Conservation (phyloP, 2,329 filamentous ascomycete species). For the Colletotrichum sp. region DNA sequence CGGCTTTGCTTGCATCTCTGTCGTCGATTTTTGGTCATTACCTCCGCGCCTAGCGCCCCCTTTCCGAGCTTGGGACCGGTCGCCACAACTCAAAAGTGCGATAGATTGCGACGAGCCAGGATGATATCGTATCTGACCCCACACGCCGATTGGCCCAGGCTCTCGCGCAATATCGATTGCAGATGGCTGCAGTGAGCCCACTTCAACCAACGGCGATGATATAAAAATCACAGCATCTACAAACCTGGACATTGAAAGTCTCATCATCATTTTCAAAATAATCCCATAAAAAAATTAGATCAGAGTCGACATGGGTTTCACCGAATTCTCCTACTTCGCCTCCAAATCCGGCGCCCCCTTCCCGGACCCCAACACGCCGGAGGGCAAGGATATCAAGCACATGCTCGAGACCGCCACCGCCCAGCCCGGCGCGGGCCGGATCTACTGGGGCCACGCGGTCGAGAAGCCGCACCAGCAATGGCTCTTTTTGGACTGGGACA, state of each 20-base stretch:
- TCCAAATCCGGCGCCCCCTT: constrained; percentile 22
- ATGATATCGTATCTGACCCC: background rate
- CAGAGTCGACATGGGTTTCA: constrained; percentile 14
- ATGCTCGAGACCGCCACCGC: constrained; percentile 22
- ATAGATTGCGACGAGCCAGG: background rate
- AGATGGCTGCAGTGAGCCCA: background rate
- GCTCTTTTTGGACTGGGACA: constrained; percentile 30
- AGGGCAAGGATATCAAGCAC: background rate
- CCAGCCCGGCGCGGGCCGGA: constrained; percentile 23
- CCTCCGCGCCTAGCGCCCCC: background rate
- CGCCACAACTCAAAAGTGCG: background rate
- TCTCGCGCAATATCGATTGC: background rate
- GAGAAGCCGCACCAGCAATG: constrained; percentile 27
- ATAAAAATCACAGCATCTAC: background rate
- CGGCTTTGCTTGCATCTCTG: background rate
- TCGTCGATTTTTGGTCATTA: background rate
- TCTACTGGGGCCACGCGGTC: constrained; percentile 26
- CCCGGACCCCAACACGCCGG: constrained; percentile 18
- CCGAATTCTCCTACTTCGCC: constrained; percentile 25
- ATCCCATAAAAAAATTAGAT: fast-evolving
- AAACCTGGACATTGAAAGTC: too few relatives aligned
- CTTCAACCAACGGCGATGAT: background rate
- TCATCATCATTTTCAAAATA: background rate
- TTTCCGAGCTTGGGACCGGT: background rate
- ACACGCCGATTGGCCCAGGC: background rate